phyloP scores from a whole-genome alignment of 169 alveolate genomes.

The Cyclospora cayetanensis region DNA sequence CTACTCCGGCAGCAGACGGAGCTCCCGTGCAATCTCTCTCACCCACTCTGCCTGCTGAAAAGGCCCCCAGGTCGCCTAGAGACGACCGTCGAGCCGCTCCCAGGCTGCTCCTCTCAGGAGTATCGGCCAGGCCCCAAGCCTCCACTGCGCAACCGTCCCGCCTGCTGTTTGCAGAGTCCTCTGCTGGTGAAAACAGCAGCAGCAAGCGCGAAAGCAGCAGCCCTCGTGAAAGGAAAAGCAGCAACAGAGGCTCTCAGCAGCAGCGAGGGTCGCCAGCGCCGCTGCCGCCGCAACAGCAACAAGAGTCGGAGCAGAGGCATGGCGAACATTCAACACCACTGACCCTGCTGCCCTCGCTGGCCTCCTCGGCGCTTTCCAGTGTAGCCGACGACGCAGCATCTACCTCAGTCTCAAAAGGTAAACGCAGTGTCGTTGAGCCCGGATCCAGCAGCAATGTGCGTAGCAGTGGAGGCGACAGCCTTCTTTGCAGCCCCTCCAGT shows the following conservation, averaged over 20 bases:
- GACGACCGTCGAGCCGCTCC: not conserved
- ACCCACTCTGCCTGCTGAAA: not conserved
- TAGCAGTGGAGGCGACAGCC: not conserved
- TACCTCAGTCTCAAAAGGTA: not conserved
- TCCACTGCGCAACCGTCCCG: not conserved
- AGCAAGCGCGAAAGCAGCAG: not conserved
- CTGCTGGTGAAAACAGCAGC: not conserved
- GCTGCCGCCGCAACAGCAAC: conserved; percentile 1
- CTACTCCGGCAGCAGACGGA: not conserved
- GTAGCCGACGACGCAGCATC: not conserved
- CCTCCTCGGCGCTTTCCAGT: not conserved
- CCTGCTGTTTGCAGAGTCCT: not conserved
- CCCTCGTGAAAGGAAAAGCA: too few relatives aligned
- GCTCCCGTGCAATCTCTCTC: not conserved
- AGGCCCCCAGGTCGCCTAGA: not conserved
- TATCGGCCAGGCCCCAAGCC: not conserved
- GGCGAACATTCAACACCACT: not conserved
- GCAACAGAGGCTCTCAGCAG: too few relatives aligned
- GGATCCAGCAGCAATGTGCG: not conserved
- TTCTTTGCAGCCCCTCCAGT: not conserved
- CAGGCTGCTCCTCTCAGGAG: not conserved
- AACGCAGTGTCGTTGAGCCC: not conserved
- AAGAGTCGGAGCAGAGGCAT: not conserved
- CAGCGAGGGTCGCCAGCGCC: too few relatives aligned
- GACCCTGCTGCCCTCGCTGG: not conserved